Evolutionary conservation across 306 rosid genomes (phyloP).

Genomic region (Citrullus mucosospermus): DNA sequence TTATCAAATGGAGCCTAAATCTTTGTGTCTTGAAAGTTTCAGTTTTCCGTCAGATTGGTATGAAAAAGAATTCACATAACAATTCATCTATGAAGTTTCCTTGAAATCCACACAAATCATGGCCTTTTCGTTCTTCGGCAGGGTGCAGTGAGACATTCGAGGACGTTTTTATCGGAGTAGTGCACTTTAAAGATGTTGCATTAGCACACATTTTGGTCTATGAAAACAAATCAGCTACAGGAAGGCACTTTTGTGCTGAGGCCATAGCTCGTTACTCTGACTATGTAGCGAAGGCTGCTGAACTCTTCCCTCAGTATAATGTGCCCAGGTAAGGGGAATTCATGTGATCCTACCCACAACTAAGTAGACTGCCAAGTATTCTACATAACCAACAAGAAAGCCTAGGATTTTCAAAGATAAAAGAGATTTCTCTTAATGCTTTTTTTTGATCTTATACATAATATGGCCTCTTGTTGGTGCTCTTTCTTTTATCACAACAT

Average conservation of each 20-base stretch:
- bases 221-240: conserved; percentile 64
- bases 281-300: conserved; percentile 65
- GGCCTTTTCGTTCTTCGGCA: conserved; percentile 15
- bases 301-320: conserved; percentile 64
- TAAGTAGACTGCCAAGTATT: not conserved
- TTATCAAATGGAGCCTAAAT: not conserved
- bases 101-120: not conserved
- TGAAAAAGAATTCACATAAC: not conserved
- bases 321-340: conserved; percentile 46
- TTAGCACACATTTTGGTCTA: conserved; percentile 74
- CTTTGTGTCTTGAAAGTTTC: not conserved
- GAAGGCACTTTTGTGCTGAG: conserved; percentile 78
- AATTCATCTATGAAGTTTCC: not conserved
- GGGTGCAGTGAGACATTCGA: conserved; percentile 61
- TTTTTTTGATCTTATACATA: not conserved
- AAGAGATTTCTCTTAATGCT: too few relatives aligned
- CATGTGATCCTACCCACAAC: not conserved
- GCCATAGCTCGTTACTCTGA: conserved; percentile 76
- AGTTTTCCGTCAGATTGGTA: not conserved
- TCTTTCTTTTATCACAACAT: not conserved
- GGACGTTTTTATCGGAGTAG: conserved; percentile 54
- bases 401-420: not conserved
- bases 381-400: not conserved
- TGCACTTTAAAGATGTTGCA: conserved; percentile 89
- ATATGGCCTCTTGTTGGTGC: not conserved